Conservation (phyloP, 176 grass and related monocot species). For the Lolium multiflorum region DNA sequence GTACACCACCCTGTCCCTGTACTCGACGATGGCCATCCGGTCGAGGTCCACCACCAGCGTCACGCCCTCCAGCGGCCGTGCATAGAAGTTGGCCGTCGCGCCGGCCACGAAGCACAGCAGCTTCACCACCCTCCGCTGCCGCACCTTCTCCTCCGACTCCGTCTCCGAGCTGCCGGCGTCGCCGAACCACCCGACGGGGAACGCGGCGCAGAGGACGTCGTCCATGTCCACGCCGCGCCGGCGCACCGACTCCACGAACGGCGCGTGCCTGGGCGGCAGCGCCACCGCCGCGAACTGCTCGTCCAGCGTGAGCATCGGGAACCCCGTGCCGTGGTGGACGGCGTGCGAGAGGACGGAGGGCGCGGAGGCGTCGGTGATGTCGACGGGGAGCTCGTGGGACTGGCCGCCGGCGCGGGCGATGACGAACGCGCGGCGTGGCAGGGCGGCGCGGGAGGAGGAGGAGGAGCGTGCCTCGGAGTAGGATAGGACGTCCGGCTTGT, state of each 20-base stretch:
- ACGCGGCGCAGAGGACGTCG: slow-evolving; percentile 61
- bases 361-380: neutral
- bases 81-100: slow-evolving; percentile 64
- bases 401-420: slow-evolving; percentile 49
- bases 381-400: slow-evolving; percentile 19
- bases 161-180: neutral
- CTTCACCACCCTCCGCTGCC: slow-evolving; percentile 46
- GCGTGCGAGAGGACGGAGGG: slow-evolving; percentile 41
- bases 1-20: too few species aligned
- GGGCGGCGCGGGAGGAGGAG: neutral
- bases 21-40: too few species aligned
- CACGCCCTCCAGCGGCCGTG: slow-evolving; percentile 70
- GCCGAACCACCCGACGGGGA: slow-evolving; percentile 72
- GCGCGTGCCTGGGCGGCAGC: slow-evolving; percentile 28
- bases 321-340: slow-evolving; percentile 52
- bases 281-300: slow-evolving; percentile 51
- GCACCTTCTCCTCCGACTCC: too few species aligned
- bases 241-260: slow-evolving; percentile 33
- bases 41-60: slow-evolving; percentile 64
- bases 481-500: slow-evolving; percentile 59
- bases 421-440: slow-evolving; percentile 46
- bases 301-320: slow-evolving; percentile 57
- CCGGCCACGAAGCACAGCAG: slow-evolving; percentile 57
- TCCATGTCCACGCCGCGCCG: slow-evolving; percentile 42
- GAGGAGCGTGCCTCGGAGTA: neutral